Evolutionary conservation across 2,329 filamentous ascomycete genomes (phyloP).

Genomic region (Amauroascus niger): DNA sequence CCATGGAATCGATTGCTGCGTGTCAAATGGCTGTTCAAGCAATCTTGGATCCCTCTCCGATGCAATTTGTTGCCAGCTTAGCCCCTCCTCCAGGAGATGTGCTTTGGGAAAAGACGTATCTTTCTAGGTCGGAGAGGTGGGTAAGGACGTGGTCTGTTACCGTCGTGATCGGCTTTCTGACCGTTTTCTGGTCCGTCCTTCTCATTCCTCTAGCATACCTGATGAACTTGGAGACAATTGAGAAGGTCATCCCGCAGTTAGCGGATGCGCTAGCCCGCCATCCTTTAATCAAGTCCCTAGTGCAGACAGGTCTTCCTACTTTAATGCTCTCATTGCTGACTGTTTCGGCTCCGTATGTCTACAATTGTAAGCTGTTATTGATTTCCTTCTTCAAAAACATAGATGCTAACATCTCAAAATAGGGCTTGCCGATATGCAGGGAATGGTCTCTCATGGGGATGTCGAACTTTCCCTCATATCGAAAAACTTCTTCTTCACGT

Average conservation of each 20-base stretch:
- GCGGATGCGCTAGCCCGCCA: constrained; percentile 59
- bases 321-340: constrained; percentile 78
- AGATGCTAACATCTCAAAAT: neutral
- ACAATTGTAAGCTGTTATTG: constrained; percentile 57
- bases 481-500: constrained; percentile 99
- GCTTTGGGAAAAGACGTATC: constrained; percentile 91
- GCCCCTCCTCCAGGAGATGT: constrained; percentile 85
- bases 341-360: constrained; percentile 81
- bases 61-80: constrained; percentile 71
- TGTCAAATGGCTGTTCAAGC: constrained; percentile 94
- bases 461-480: constrained; percentile 90
- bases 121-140: constrained; percentile 63
- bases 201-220: constrained; percentile 69
- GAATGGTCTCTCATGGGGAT: constrained; percentile 89
- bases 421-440: constrained; percentile 76
- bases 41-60: constrained; percentile 79
- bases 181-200: constrained; percentile 77
- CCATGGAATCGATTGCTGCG: constrained; percentile 89
- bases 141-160: constrained; percentile 76
- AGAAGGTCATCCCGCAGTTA: constrained; percentile 60
- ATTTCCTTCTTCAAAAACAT: neutral
- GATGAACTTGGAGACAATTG: constrained; percentile 70
- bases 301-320: constrained; percentile 82
- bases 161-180: constrained; percentile 68
- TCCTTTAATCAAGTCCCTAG: constrained; percentile 60